A percentile compares a stretch with the other conserved stretches of the same genome.
Evolutionary conservation across 805 yeast species (phyloP).

Genomic region (Candida vaughaniae): DNA sequence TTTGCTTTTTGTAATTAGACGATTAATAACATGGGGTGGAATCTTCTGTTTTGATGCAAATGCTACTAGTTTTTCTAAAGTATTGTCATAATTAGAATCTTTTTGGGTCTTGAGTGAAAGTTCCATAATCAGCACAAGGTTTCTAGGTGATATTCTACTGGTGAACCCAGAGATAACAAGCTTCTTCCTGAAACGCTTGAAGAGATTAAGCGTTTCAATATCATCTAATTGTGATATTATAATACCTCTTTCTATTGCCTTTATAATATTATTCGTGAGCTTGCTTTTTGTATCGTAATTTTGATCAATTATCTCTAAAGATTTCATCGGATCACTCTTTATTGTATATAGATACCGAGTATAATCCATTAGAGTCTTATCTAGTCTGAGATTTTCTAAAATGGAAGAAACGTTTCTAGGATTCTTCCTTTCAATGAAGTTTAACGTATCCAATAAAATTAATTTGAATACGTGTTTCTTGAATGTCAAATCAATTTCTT

Average conservation of each 20-base stretch:
- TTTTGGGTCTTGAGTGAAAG: not conserved
- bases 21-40: constrained; percentile 11
- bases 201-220: constrained; percentile 16
- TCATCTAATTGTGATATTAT: constrained; percentile 18
- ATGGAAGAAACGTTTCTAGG: not conserved
- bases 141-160: constrained; percentile 6
- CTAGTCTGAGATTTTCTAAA: not conserved
- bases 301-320: constrained; percentile 23
- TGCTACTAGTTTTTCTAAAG: not conserved
- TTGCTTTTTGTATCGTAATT: constrained; percentile 20
- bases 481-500: not conserved
- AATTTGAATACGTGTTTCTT: not conserved
- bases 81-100: not conserved
- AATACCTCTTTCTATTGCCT: constrained; percentile 27
- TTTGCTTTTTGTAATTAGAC: no score
- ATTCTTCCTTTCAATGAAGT: constrained; percentile 13
- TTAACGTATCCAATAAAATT: constrained; percentile 7
- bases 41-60: constrained; percentile 5
- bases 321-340: constrained; percentile 23
- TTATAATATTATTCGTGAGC: constrained; percentile 14
- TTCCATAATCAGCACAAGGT: constrained; percentile 2
- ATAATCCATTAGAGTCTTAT: not conserved
- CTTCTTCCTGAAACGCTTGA: constrained; percentile 10
- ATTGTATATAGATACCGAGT: constrained; percentile 1
- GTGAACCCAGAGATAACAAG: constrained; percentile 15